A percentile compares a stretch with the other conserved stretches of the same genome.
Conservation (phyloP, 805 yeast genomes). For the Metschnikowia orientalis region DNA sequence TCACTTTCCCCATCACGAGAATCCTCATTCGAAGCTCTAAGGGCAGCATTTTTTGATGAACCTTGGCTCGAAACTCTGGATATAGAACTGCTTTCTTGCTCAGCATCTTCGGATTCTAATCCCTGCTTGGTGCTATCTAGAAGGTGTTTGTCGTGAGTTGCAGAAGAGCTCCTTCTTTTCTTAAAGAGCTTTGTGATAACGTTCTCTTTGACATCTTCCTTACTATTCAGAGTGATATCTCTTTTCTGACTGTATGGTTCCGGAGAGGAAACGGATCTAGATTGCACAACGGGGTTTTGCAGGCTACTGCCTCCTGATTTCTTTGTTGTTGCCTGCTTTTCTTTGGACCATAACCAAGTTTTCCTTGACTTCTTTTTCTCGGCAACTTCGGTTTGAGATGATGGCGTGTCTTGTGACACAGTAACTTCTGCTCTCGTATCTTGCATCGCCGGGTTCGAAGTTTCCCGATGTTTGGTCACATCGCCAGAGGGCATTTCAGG, state of each 20-base stretch:
- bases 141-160: slow-evolving; percentile 9
- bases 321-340: slow-evolving; percentile 14
- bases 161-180: slow-evolving; percentile 24
- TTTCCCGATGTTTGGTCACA: too few relatives aligned
- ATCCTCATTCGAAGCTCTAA: slow-evolving; percentile 3
- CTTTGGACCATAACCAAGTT: slow-evolving; percentile 40
- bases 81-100: background rate
- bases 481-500: too few relatives aligned
- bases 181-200: slow-evolving; percentile 40
- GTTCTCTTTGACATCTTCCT: slow-evolving; percentile 31
- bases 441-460: too few relatives aligned
- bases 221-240: slow-evolving; percentile 2
- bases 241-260: slow-evolving; percentile 20
- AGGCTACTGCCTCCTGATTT: too few relatives aligned
- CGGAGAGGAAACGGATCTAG: slow-evolving; percentile 38
- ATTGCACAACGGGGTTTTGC: slow-evolving; percentile 17
- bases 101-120: slow-evolving; percentile 1
- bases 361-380: slow-evolving; percentile 29
- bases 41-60: slow-evolving; percentile 1
- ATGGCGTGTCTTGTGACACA: slow-evolving; percentile 1
- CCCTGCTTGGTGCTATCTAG: background rate
- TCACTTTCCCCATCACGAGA: slow-evolving; percentile 1
- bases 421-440: too few relatives aligned
- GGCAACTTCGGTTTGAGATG: background rate
- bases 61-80: slow-evolving; percentile 1